Evolutionary conservation across 345 rosid species (phyloP).

Genomic region (Ceriops tagal): DNA sequence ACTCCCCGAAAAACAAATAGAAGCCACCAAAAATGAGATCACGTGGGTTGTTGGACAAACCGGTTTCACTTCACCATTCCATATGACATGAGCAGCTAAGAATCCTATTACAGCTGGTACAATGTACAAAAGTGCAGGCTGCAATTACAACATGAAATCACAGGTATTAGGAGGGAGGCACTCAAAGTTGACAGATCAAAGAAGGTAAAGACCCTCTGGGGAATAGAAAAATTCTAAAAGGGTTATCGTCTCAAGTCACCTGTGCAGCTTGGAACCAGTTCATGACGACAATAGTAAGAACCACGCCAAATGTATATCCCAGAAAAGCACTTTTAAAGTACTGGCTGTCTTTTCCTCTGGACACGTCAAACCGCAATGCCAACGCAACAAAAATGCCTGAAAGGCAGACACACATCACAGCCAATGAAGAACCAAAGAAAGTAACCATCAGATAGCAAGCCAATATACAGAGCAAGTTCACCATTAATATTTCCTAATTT

Average conservation of each 20-base stretch:
- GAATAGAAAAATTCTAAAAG: not conserved
- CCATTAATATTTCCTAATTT: too few species aligned
- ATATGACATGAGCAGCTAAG: slow-evolving; percentile 83
- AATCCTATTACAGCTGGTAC: slow-evolving; percentile 92
- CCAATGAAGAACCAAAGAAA: not conserved
- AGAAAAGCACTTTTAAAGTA: slow-evolving; percentile 94
- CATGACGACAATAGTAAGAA: slow-evolving; percentile 91
- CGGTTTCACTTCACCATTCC: slow-evolving; percentile 93
- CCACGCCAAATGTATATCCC: slow-evolving; percentile 70
- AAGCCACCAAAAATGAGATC: not conserved
- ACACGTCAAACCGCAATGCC: slow-evolving; percentile 92
- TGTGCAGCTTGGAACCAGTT: slow-evolving; percentile 99
- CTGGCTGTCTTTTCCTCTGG: slow-evolving; percentile 78
- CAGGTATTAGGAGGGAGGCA: not conserved
- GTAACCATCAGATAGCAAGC: not conserved
- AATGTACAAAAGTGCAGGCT: slow-evolving; percentile 97
- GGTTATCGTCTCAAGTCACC: slow-evolving; percentile 32
- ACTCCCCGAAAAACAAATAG: not conserved
- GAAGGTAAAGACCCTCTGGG: not conserved
- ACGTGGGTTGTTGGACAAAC: slow-evolving; percentile 36
- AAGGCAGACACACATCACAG: not conserved
- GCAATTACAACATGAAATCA: slow-evolving; percentile 23
- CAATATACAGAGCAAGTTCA: not conserved
- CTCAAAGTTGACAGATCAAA: not conserved
- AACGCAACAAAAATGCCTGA: slow-evolving; percentile 96